Percentiles rank a stretch among this genome's conserved stretches.
phyloP scores from a whole-genome alignment of 2,329 filamentous ascomycete genomes.

The Colletotrichum eremochloae region DNA sequence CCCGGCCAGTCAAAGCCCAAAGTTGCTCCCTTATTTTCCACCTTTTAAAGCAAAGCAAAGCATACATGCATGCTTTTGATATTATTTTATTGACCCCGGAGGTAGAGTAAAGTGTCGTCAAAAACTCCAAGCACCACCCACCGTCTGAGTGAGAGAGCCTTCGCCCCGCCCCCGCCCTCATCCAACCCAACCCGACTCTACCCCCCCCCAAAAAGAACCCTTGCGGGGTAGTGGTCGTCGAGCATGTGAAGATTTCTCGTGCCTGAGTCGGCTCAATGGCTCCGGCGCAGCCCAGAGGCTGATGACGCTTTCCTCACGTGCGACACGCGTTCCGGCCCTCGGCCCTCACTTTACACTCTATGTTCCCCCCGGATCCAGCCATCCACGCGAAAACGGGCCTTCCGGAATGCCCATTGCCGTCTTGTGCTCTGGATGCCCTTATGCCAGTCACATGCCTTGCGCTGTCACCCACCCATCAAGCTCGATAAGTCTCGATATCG shows the following conservation, averaged over 20 bases:
- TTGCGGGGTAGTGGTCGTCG: constrained; percentile 30
- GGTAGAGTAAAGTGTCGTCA: not conserved
- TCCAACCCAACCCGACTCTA: not conserved
- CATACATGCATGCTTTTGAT: too few species aligned
- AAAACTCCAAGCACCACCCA: not conserved
- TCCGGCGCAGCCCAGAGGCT: constrained; percentile 14
- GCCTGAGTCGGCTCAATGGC: constrained; percentile 37
- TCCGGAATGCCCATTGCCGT: constrained; percentile 22
- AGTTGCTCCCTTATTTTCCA: not conserved
- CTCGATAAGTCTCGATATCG: not conserved
- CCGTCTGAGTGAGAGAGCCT: not conserved
- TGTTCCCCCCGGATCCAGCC: constrained; percentile 23
- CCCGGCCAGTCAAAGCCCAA: not conserved
- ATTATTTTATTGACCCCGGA: not conserved
- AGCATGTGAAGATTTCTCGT: constrained; percentile 36
- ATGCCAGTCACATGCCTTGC: constrained; percentile 32
- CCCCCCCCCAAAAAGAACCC: not conserved
- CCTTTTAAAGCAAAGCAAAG: not conserved
- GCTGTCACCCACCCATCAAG: not conserved
- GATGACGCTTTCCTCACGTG: constrained; percentile 26
- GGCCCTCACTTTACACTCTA: constrained; percentile 21
- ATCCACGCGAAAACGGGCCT: not conserved
- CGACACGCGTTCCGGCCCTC: constrained; percentile 14
- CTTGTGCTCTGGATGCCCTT: constrained; percentile 14
- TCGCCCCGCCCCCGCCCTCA: not conserved